phyloP scores from a whole-genome alignment of 192 early-diverging fungal genomes.

The Entophlyctis luteolus region DNA sequence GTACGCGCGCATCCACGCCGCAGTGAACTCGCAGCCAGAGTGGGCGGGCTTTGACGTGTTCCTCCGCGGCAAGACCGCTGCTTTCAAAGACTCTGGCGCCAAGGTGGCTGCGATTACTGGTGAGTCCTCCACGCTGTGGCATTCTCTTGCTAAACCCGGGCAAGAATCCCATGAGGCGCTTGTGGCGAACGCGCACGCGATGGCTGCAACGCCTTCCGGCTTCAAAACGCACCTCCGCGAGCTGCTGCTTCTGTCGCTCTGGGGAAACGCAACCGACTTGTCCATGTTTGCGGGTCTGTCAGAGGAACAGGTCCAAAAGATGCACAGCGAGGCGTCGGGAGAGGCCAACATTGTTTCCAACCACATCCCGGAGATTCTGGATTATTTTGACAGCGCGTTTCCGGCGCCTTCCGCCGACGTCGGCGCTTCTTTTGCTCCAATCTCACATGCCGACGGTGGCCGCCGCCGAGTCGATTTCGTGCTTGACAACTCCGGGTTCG shows the following conservation, averaged over 20 bases:
- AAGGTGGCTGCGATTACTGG: slow-evolving; percentile 5
- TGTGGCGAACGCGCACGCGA: not conserved
- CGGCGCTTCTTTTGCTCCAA: too few species aligned
- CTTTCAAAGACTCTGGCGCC: not conserved
- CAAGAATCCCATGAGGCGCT: not conserved
- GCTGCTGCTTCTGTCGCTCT: slow-evolving; percentile 12
- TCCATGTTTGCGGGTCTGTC: slow-evolving; percentile 23
- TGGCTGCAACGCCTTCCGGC: not conserved
- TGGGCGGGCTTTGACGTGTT: slow-evolving; percentile 14
- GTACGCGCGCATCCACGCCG: slow-evolving; percentile 11
- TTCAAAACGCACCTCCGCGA: not conserved
- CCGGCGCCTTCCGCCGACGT: not conserved
- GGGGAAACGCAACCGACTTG: slow-evolving; percentile 27
- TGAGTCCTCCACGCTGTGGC: not conserved
- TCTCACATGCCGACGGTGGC: not conserved
- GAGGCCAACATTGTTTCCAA: slow-evolving; percentile 63
- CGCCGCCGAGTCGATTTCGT: not conserved
- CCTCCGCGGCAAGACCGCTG: not conserved
- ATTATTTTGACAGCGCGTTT: slow-evolving; percentile 6
- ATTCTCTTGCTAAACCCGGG: not conserved
- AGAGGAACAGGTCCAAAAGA: not conserved
- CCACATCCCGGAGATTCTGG: slow-evolving; percentile 41
- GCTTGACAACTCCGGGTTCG: slow-evolving; percentile 63
- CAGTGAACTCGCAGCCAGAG: not conserved
- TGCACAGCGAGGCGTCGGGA: slow-evolving; percentile 7